Conservation (phyloP, 2,329 filamentous ascomycete species). For the Laburnicola sp. region DNA sequence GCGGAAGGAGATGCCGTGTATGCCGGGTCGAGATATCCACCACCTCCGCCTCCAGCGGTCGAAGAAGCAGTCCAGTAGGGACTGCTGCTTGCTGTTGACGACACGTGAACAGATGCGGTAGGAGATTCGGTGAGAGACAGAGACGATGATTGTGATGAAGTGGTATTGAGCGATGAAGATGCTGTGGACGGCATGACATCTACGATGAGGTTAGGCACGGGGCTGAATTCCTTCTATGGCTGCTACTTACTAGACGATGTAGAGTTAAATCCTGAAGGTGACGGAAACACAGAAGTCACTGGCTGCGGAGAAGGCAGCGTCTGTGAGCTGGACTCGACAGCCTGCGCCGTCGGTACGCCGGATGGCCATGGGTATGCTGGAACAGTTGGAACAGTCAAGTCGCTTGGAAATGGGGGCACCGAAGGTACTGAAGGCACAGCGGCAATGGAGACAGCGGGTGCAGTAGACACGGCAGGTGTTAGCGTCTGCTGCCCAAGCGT, state of each 20-base stretch:
- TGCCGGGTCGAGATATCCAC: slow-evolving; percentile 17
- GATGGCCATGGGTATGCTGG: slow-evolving; percentile 41
- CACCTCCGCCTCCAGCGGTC: slow-evolving; percentile 16
- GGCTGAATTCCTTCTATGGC: too few relatives aligned
- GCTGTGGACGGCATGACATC: slow-evolving; percentile 7
- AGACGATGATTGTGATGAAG: slow-evolving; percentile 17
- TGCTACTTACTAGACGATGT: slow-evolving; percentile 21
- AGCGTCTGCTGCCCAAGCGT: slow-evolving; percentile 30
- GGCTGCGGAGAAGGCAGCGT: background rate
- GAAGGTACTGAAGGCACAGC: slow-evolving; percentile 24
- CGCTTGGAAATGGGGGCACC: slow-evolving; percentile 42
- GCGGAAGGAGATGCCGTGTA: slow-evolving; percentile 17
- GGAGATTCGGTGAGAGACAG: slow-evolving; percentile 8
- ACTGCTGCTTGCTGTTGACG: background rate
- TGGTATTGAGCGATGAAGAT: slow-evolving; percentile 15
- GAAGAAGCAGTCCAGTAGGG: background rate
- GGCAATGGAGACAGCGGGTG: slow-evolving; percentile 8
- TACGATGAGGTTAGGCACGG: too few relatives aligned
- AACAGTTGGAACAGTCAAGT: slow-evolving; percentile 33
- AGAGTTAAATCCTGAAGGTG: slow-evolving; percentile 17
- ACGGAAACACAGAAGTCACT: slow-evolving; percentile 1
- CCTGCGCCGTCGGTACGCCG: slow-evolving; percentile 16
- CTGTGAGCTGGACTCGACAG: slow-evolving; percentile 4
- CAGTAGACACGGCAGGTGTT: slow-evolving; percentile 15
- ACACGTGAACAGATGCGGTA: slow-evolving; percentile 13